Evolutionary conservation across 2,329 filamentous ascomycete species (phyloP), one percentile per base, ranked within the genome.

Genomic region (Cladosporium oxysporum): DNA sequence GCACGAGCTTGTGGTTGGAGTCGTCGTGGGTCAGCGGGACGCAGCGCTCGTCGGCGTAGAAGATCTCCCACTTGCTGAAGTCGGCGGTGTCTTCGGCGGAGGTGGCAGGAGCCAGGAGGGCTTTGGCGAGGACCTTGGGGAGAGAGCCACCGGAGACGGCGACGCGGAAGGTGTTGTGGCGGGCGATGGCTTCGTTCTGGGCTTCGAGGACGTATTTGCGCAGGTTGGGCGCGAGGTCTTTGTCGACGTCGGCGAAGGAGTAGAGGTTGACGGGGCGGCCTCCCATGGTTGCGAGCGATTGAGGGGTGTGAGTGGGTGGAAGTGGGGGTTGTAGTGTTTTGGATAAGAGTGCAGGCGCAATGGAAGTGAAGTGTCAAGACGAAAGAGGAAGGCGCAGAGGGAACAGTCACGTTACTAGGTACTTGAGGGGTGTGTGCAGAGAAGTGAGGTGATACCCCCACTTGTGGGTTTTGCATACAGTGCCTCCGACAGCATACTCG

Each of bases 31-130:
- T 89, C 72, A 97, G 89, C 26, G 95, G 91, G 62, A 98, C 95
- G 72, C 92, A 92, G 75, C 95, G 91, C 84, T 99, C 95, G 78
- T 99, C 95, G 76, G 94, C 94, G 80, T 97, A 98, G 85, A 98
- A 99, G 76, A 99, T 92, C 75, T 98, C 91, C 95, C 95, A 99
- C 79, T 91, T 92, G 77, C 85, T 83, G 80, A 96, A 97, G 73
- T 90, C 84, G 71, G 93, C 80, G 65, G 89, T 81, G 44, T 77
- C 79, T 67, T 82, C 79, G 80, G 80, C 71, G 75, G 81, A 72
- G 23, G 23, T 26, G 23, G 87, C 76, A 10, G 71, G 69, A n/a
- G 72, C 68, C 29, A 98, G 87, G 12, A 98, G 87, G 11, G 93
- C 93, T 78, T 92, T 88, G 55, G 93, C 92, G 50, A 99, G 89